Base-by-base conservation (phyloP, 1,139 yeast species). In the Taiozyma sp. region DNA sequence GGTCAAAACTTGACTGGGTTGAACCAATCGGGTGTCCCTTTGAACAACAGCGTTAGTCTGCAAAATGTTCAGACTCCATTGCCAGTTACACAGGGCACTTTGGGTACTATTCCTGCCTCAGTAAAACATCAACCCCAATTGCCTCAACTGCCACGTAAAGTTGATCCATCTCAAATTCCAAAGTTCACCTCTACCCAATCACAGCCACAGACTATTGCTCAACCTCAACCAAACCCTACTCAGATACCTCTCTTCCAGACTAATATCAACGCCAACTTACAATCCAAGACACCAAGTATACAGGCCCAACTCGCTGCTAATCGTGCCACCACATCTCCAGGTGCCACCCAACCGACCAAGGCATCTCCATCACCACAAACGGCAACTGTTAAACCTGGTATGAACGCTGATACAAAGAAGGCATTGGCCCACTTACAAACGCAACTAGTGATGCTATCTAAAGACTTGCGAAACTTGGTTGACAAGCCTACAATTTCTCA, bases 401-500 rank as follows among this genome's bases (percentile, higher is more conserved):
- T 81, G 67, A 76, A 78, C 53, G 79, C 75, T 44, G 85, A 81
- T 60, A 81, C 87, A 4, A 81, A 80, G 64, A 80, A 81, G 60
- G 84, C 87, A 8, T 70, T 83, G 54, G 74, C 84, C 2, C 86
- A 86, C 64, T 69, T 87, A 51, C 91, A 87, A 65, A 85, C 84
- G 55, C 93, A 87, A 64, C 70, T 87, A 41, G 82, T 85, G 57
- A 75, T 80, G 4, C 70, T 87, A 47, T 86, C 90, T 44, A 85
- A 84, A 63, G 86, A 87, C 50, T 41, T 62, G 45, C 73, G 91
- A 54, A 84, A 81, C 56, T 76, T 86, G 57, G 81, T 83, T 56
- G 85, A 84, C 56, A 84, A 87, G 46, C 86, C 83, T 34, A 82
- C 87, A 2, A 86, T 90, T 42, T 86, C 93, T 0, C 88, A 83